Percentiles rank a stretch among this genome's conserved stretches.
These are phyloP conservation scores for Corylus heterophylla DNA, from an alignment of 306 rosid genomes.

Conservation along the genomic window DNA sequence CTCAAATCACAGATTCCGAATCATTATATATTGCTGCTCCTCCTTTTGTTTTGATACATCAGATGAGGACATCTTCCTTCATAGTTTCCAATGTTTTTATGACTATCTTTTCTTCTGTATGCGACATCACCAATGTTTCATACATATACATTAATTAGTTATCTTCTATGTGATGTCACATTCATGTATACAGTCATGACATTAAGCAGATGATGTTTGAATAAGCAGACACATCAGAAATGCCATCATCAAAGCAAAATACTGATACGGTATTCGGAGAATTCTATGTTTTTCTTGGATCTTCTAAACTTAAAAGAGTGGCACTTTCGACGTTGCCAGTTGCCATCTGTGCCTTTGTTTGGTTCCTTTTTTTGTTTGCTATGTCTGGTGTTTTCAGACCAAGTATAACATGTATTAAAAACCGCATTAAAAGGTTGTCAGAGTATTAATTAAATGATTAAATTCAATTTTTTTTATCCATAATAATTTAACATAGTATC, in stretches of 20 bases:
- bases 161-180: constrained; percentile 28
- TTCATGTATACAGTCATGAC: background rate
- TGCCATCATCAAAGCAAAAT: background rate
- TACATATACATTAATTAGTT: constrained; percentile 25
- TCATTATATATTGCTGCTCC: constrained; percentile 2
- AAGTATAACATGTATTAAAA: background rate
- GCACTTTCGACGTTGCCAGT: background rate
- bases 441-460: no score
- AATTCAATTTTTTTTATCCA: no score
- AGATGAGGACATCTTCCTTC: constrained; percentile 40
- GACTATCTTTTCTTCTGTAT: background rate
- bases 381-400: background rate
- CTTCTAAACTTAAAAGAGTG: background rate
- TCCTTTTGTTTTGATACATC: constrained; percentile 9
- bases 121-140: constrained; percentile 30
- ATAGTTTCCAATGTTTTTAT: constrained; percentile 25
- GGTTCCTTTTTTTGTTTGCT: background rate
- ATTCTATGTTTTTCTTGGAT: background rate
- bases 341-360: background rate
- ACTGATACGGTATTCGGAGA: background rate
- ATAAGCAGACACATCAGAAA: background rate
- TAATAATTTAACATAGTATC: no score
- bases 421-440: background rate
- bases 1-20: constrained; percentile 7
- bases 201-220: background rate